Evolutionary conservation across 2,329 filamentous ascomycete species (phyloP), one percentile per base, ranked within the genome.

Genomic region (Fusarium nematophilum): DNA sequence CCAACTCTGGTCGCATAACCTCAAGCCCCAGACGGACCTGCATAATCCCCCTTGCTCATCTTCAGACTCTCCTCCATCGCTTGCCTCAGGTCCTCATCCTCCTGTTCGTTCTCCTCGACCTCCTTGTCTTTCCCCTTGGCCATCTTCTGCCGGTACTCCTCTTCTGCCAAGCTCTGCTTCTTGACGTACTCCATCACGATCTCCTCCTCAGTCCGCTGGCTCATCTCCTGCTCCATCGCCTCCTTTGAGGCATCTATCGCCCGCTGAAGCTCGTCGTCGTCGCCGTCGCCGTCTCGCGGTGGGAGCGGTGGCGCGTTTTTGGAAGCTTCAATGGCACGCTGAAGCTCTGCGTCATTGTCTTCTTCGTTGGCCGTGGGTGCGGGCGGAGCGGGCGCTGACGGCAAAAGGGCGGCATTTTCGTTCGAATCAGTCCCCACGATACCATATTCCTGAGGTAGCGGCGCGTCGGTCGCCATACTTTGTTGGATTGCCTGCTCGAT

Each of bases 111-210:
- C 17, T 66, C 59, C 54, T 65, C 65, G 51, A 62, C 64, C n/a
- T 48, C 70, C 14, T 67, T 73, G 1, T 70, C 75, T 59, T 73
- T 76, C 0, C 72, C 76, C 62, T 77, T 76, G 9, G 68, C 54
- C 44, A 66, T 61, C 27, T 70, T 65, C 45, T 71, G 64, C 9
- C 78, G 74, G 42, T 73, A 80, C 70, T 87, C 81, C 62, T 88
- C 87, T 74, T 94, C 91, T 1, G 84, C 81, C 34, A 91, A 72
- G 71, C 88, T 92, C 77, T 92, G 89, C 76, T 86, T 89, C 79
- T 89, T 90, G 23, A 91, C 83, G 73, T 91, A 92, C 66, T 91
- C 89, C 73, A 92, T 73, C 9, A 92, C 84, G 49, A 90, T 86
- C 48, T 91, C 84, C 70, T 93, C 89, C 67, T 92, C 89, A 0